Base-by-base conservation (phyloP, 371 early-diverging fungal species). In the Circinella minor region DNA sequence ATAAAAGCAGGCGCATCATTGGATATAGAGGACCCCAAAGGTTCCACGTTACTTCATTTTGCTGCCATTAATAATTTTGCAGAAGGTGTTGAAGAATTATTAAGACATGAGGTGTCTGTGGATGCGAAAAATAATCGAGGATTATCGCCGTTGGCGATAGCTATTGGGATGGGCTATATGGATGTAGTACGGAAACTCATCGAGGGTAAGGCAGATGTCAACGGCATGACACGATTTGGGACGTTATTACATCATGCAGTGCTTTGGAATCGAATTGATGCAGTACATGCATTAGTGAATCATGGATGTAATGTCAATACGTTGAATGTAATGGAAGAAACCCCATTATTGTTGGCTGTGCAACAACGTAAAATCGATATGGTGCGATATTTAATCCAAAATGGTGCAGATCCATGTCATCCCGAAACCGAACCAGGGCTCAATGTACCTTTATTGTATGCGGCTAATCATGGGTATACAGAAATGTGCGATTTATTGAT, bases 21-120 rank as follows among this genome's bases (percentile, higher is more conserved):
- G 10, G 78, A 87, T 69, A 77, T 78, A 0, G 75, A 86, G 62
- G 93, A 94, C 69, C 77, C 80, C 8, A 80, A 80, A 60, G 92
- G 91, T 36, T 91, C 92, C 73, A 86, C 87, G 0, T 80, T 90
- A 1, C 74, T 92, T 66, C 87, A 90, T 73, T 43, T 82, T 8
- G 80, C 82, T 3, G 78, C 74, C 10, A 71, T 74, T 4, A 79
- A 77, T 51, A 55, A 78, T 10, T 79, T 81, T 59, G 18, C 67
- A 3, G 70, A 67, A 27, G 81, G 68, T 1, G 69, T 82, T 11
- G 73, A 74, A 4, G 39, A 73, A 6, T 47, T 84, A 1, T 38
- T 79, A 4, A 48, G 67, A 36, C 71, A 74, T 9, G 75, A 74
- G 2, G 72, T 74, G 0, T 38, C 65, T 3, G 64, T 82, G 0